phyloP scores from a whole-genome alignment of 2,329 filamentous ascomycete species.

The Colletotrichum sp. region DNA sequence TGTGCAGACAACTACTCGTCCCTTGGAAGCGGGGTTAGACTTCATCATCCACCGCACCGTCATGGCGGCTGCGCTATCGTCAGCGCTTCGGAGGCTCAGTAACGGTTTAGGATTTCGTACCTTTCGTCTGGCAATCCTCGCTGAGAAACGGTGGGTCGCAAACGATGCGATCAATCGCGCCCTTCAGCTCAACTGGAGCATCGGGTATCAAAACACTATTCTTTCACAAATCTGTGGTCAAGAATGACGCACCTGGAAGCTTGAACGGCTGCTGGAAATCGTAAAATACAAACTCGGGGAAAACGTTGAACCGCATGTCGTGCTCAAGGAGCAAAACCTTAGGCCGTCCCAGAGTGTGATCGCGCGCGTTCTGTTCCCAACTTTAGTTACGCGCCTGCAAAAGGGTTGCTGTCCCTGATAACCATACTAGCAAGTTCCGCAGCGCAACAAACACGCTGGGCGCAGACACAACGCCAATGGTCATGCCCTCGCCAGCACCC shows the following conservation, averaged over 20 bases:
- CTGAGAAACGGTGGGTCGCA: conserved; percentile 82
- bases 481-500: conserved; percentile 59
- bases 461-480: conserved; percentile 73
- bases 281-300: conserved; percentile 76
- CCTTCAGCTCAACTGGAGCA: conserved; percentile 59
- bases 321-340: conserved; percentile 73
- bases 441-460: conserved; percentile 80
- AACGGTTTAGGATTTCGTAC: conserved; percentile 41
- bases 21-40: conserved; percentile 20
- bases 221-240: not conserved
- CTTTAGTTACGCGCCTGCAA: not conserved
- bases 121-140: conserved; percentile 81
- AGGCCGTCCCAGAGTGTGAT: conserved; percentile 47
- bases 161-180: conserved; percentile 71
- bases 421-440: conserved; percentile 68
- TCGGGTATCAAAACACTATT: not conserved
- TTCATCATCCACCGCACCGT: conserved; percentile 77
- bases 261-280: conserved; percentile 74
- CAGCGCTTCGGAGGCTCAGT: not conserved
- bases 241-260: conserved; percentile 53
- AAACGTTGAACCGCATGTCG: conserved; percentile 75
- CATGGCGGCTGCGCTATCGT: conserved; percentile 62
- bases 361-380: conserved; percentile 8
- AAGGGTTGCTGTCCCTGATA: not conserved
- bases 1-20: conserved; percentile 71